Evolutionary conservation across 257 asterid species (phyloP).

Genomic region (Pogostemon cablin): DNA sequence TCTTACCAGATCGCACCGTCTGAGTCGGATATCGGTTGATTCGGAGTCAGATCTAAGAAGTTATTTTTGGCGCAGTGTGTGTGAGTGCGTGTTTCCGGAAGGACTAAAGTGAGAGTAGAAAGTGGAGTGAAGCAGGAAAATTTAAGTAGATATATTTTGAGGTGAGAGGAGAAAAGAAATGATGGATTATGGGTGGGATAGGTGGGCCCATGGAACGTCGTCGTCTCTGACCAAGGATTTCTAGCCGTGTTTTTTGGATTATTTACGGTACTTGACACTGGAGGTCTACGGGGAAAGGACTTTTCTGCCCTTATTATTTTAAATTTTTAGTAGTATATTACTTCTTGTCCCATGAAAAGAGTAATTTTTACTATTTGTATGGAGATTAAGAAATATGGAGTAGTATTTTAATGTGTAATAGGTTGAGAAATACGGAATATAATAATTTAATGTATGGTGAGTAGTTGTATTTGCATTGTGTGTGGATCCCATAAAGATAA

Average conservation of each 20-base stretch:
- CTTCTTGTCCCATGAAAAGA: no score
- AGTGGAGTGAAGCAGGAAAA: conserved; percentile 5
- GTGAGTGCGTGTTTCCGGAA: conserved; percentile 23
- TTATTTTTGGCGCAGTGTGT: conserved; percentile 26
- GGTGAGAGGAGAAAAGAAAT: no score
- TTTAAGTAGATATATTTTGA: neutral
- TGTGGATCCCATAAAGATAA: no score
- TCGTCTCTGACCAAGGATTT: conserved; percentile 19
- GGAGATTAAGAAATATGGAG: no score
- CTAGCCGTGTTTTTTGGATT: conserved; percentile 11
- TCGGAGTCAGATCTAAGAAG: conserved; percentile 49
- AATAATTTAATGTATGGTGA: no score
- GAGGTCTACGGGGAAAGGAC: neutral
- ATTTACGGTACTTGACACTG: conserved; percentile 29
- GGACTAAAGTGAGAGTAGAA: conserved; percentile 30
- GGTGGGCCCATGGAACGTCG: conserved; percentile 30
- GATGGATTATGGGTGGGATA: neutral
- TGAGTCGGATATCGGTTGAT: conserved; percentile 29
- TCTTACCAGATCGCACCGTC: conserved; percentile 45
- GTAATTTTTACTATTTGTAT: no score
- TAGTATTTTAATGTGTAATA: no score
- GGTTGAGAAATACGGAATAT: no score
- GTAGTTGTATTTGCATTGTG: no score
- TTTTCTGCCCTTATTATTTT: neutral
- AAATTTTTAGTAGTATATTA: no score